phyloP scores from a whole-genome alignment of 1,284 basidiomycete species.

The Puccinia polysora region DNA sequence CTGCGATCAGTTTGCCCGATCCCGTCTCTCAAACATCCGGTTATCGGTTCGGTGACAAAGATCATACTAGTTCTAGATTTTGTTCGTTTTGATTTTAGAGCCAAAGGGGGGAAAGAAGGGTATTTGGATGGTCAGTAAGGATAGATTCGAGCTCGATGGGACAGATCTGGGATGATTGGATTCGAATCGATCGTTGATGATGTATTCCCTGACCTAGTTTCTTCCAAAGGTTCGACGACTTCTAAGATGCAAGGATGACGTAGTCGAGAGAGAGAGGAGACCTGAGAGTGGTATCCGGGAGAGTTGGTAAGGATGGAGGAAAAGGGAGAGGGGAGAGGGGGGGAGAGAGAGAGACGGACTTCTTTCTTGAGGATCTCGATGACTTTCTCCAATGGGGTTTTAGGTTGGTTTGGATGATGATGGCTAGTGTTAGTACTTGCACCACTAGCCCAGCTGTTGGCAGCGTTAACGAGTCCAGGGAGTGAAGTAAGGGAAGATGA shows the following conservation, averaged over 20 bases:
- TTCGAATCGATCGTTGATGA: conserved; percentile 23
- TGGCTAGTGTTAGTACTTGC: too few species aligned
- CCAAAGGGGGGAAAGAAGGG: not conserved
- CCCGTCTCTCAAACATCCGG: conserved; percentile 70
- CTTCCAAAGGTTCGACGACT: conserved; percentile 94
- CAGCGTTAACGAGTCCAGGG: too few species aligned
- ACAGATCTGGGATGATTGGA: too few species aligned
- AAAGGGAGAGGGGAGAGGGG: too few species aligned
- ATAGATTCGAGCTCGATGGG: too few species aligned
- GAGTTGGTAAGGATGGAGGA: too few species aligned
- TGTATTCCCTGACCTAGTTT: conserved; percentile 72
- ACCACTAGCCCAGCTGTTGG: too few species aligned
- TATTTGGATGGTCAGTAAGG: not conserved
- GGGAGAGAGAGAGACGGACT: not conserved
- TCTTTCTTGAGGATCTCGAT: conserved; percentile 5
- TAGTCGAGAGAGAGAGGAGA: conserved; percentile 73
- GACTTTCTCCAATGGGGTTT: conserved; percentile 12
- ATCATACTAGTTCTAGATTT: conserved; percentile 63
- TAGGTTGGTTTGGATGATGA: not conserved
- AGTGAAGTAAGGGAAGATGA: too few species aligned
- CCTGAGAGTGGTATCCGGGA: conserved; percentile 64
- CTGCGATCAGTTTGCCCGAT: conserved; percentile 59
- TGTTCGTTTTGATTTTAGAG: too few species aligned
- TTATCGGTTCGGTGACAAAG: conserved; percentile 85
- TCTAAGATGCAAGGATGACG: conserved; percentile 94